Conservation (phyloP, 352 stramenopile species). For the Phytophthora foliorum region DNA sequence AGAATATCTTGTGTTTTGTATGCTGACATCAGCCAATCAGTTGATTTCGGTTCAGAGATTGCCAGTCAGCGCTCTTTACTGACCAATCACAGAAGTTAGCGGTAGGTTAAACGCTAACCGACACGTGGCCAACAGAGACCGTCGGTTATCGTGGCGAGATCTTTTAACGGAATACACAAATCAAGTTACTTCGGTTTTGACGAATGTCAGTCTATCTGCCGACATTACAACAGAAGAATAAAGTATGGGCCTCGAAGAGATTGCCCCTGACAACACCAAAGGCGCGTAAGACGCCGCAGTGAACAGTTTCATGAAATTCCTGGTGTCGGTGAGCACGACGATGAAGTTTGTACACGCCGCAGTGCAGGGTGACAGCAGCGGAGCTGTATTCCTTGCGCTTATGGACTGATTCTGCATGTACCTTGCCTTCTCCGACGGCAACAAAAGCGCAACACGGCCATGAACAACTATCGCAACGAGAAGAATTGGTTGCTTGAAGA, state of each 20-base stretch:
- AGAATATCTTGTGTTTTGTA: background rate
- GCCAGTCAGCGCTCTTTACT: background rate
- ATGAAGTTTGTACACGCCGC: background rate
- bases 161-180: background rate
- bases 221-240: background rate
- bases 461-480: slow-evolving; percentile 15
- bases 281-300: background rate
- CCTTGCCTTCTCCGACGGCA: slow-evolving; percentile 12
- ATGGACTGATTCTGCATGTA: slow-evolving; percentile 9
- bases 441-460: slow-evolving; percentile 1
- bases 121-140: background rate
- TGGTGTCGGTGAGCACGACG: background rate
- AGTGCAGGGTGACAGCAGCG: background rate
- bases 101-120: background rate
- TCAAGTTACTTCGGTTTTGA: background rate
- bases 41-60: background rate
- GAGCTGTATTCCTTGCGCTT: background rate
- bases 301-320: slow-evolving; percentile 6
- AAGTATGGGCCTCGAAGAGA: slow-evolving; percentile 1
- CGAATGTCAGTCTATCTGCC: background rate
- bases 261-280: background rate
- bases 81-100: background rate
- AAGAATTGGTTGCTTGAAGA: slow-evolving; percentile 20
- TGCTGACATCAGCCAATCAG: background rate
- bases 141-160: background rate